Conservation (phyloP, 2,329 filamentous ascomycete genomes). For the Knufia petricola region DNA sequence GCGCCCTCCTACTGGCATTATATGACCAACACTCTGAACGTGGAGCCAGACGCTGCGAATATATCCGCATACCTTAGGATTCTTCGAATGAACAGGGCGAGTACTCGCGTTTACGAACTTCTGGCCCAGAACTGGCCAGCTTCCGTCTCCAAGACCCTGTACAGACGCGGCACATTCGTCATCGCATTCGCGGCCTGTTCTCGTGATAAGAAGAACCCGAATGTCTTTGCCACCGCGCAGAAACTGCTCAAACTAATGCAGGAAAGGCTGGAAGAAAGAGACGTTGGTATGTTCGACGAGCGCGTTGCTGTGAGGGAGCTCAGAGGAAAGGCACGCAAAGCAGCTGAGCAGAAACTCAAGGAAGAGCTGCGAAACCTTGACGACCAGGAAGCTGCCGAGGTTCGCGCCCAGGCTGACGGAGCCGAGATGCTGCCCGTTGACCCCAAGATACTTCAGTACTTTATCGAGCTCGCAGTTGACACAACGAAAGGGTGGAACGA, state of each 20-base stretch:
- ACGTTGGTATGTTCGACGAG: slow-evolving; percentile 7
- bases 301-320: slow-evolving; percentile 18
- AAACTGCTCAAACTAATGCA: slow-evolving; percentile 57
- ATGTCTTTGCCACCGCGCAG: slow-evolving; percentile 56
- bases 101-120: slow-evolving; percentile 50
- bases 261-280: slow-evolving; percentile 12
- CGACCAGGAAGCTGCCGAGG: slow-evolving; percentile 3
- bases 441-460: slow-evolving; percentile 19
- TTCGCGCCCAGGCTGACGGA: background rate
- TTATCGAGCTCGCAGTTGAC: slow-evolving; percentile 19
- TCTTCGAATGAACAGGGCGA: slow-evolving; percentile 57
- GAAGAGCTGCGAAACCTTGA: slow-evolving; percentile 2
- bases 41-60: slow-evolving; percentile 64
- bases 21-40: slow-evolving; percentile 49
- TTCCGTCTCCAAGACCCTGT: slow-evolving; percentile 38
- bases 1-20: slow-evolving; percentile 70
- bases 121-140: slow-evolving; percentile 39
- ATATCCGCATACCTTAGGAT: slow-evolving; percentile 59
- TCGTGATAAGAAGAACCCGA: slow-evolving; percentile 66
- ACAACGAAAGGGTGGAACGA: slow-evolving; percentile 19
- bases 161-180: slow-evolving; percentile 49
- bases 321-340: slow-evolving; percentile 2
- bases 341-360: background rate
- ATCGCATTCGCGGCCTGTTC: slow-evolving; percentile 65
- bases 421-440: slow-evolving; percentile 15